Evolutionary conservation across 2,329 filamentous ascomycete species (phyloP), one percentile per base, ranked within the genome.

Genomic region (Calonectria crousiana): DNA sequence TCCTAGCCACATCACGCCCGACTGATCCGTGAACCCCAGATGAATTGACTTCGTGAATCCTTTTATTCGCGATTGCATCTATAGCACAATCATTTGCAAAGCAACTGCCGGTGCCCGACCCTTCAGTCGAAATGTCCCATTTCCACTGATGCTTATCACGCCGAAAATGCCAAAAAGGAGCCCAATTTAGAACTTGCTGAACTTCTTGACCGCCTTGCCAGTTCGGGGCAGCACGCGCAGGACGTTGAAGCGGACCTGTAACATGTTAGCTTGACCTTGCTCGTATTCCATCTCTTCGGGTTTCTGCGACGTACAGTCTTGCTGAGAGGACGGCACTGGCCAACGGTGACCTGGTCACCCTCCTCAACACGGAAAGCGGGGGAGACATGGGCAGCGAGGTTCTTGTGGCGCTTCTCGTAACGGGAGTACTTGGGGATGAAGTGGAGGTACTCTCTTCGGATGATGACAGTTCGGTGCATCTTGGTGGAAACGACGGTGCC

Each of bases 401-500:
- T 99, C 94, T 98, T 98, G 95, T 99, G 97, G 89, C 97, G 93
- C 94, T 98, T 98, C 95, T 99, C 97, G 90, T 99, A 99, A 93
- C 97, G 95, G 88, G 95, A 92, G 93, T 99, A 99, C 92, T 99
- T 99, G 89, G 96, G 96, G 87, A 99, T 94, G 91, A 95, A 99
- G 92, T 99, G 97, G 79, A 99, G 95, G 93, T 99, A 99, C 93
- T 99, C 97, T 90, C 97, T 94, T 89, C 97, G 97, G 92, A 99
- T 97, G 90, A 99, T 94, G 88, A 98, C 91, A 85, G 97, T 99
- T 90, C 97, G 95, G 95, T 99, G 97, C 97, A 99, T 99, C 95
- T 99, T 99, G 90, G 97, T 99, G 85, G 96, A 98, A 86, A 98
- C 94, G 86, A 99, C 97, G 87, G 95, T 98, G 86, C 97, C 97